phyloP scores from a whole-genome alignment of 371 early-diverging fungal genomes.

The Syncephalastrum racemosum region DNA sequence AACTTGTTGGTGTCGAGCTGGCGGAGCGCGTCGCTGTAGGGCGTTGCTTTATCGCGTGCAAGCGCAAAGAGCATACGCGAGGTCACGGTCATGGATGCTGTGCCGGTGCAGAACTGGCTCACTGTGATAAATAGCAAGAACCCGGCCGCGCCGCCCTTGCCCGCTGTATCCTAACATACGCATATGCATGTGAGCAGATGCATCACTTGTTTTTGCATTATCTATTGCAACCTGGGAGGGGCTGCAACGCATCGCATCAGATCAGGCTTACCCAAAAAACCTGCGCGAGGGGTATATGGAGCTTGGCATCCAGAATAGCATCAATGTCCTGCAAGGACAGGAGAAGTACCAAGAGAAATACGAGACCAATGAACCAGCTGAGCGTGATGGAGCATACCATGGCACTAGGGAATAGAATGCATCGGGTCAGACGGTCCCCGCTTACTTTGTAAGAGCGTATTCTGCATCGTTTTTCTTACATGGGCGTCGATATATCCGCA shows the following conservation, averaged over 20 bases:
- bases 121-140: slow-evolving; percentile 50
- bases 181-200: background rate
- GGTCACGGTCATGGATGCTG: slow-evolving; percentile 50
- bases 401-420: slow-evolving; percentile 20
- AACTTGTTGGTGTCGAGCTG: slow-evolving; percentile 31
- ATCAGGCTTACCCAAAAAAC: slow-evolving; percentile 30
- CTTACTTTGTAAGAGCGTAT: background rate
- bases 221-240: too few relatives aligned
- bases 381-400: slow-evolving; percentile 39
- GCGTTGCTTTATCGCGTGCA: slow-evolving; percentile 62
- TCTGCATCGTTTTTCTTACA: slow-evolving; percentile 17
- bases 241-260: too few relatives aligned
- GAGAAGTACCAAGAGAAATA: slow-evolving; percentile 31
- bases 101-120: slow-evolving; percentile 60
- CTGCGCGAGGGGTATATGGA: slow-evolving; percentile 45
- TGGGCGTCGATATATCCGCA: slow-evolving; percentile 40
- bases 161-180: slow-evolving; percentile 48
- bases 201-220: too few relatives aligned
- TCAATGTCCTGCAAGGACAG: slow-evolving; percentile 46
- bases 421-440: background rate
- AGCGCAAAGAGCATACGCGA: slow-evolving; percentile 71
- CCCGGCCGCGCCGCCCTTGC: slow-evolving; percentile 35
- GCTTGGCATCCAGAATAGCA: slow-evolving; percentile 24
- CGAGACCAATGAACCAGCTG: slow-evolving; percentile 40
- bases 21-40: slow-evolving; percentile 30